Evolutionary conservation across 305 asterid genomes (phyloP), one percentile per base, ranked within the genome.

Genomic region (Fraxinus paxiana): DNA sequence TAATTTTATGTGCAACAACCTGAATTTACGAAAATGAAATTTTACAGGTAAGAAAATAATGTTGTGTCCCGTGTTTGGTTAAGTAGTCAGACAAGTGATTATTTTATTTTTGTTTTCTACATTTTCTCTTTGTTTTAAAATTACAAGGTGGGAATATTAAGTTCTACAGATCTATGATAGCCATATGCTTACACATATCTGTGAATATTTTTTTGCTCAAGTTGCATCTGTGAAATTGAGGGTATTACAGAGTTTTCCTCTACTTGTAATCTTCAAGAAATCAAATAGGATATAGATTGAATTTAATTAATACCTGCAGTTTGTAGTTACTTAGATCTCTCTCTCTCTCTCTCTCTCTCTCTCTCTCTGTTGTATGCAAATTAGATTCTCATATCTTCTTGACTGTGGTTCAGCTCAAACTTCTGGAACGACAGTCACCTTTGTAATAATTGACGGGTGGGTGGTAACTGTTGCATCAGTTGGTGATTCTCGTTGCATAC

Each of bases 341-440:
- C 31, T 46, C 41, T 61, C 4, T 13, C 35, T 7, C 20, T 51
- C 26, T 72, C 78, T 73, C 65, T 72, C 4, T 12, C 35, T 4
- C 18, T 24, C 15, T 46, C 61, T 2, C 65, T 78, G 12, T 73
- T 63, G 15, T 56, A 12, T 77, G 73, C 31, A 56, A 73, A 79
- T 73, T 34, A 31, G n/a, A 24, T 69, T 41, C 76, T 81, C 17
- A 87, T 77, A 74, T 81, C 6, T 79, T 65, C 48, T 73, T 65
- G 65, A 31, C 82, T 38, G 71, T 73, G 80, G 88, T 63, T 82
- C 93, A 96, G 98, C 96, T 38, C 97, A 89, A 90, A 92, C 97
- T 33, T 96, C 98, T n/a, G 99, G 99, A 84, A 94, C 99, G 80
- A 96, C 99, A 8, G 99, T 94, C 79, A 96, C 98, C 20, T 92